Conservation (phyloP, 73 alveolate species). For the Symbiodinium natans region DNA sequence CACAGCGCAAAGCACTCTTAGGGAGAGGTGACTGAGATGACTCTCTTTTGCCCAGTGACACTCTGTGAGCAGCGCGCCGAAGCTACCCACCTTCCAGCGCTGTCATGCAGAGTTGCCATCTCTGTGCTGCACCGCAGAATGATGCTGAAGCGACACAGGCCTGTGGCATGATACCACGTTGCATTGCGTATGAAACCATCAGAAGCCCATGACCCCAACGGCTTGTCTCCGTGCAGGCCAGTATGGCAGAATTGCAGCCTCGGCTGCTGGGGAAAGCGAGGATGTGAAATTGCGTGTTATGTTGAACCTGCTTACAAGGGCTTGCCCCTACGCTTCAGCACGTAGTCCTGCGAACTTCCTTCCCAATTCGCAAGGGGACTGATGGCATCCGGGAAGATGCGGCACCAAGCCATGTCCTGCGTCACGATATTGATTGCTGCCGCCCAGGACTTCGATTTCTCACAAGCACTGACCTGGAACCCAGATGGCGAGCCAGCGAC, state of each 20-base stretch:
- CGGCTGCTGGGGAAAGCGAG: too few relatives aligned
- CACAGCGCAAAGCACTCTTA: too few relatives aligned
- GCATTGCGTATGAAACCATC: not conserved
- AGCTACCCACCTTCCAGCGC: slow-evolving; percentile 43
- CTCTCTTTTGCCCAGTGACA: not conserved
- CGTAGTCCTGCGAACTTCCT: too few relatives aligned
- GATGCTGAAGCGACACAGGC: not conserved
- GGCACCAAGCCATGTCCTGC: not conserved
- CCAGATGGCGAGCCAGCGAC: too few relatives aligned
- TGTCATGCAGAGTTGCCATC: not conserved
- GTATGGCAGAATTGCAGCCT: slow-evolving; percentile 65
- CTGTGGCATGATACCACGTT: slow-evolving; percentile 33
- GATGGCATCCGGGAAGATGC: slow-evolving; percentile 19
- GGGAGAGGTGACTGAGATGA: not conserved
- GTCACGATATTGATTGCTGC: not conserved
- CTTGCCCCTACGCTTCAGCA: too few relatives aligned
- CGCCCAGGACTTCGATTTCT: slow-evolving; percentile 26
- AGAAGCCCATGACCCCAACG: slow-evolving; percentile 33
- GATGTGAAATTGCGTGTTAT: too few relatives aligned
- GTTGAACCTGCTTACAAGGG: too few relatives aligned
- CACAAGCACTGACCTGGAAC: slow-evolving; percentile 63
- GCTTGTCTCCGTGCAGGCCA: slow-evolving; percentile 42
- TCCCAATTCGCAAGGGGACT: too few relatives aligned
- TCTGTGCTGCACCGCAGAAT: not conserved
- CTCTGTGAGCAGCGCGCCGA: slow-evolving; percentile 80